Evolutionary conservation across 352 stramenopile genomes (phyloP).

Genomic region (Phytophthora constricta): DNA sequence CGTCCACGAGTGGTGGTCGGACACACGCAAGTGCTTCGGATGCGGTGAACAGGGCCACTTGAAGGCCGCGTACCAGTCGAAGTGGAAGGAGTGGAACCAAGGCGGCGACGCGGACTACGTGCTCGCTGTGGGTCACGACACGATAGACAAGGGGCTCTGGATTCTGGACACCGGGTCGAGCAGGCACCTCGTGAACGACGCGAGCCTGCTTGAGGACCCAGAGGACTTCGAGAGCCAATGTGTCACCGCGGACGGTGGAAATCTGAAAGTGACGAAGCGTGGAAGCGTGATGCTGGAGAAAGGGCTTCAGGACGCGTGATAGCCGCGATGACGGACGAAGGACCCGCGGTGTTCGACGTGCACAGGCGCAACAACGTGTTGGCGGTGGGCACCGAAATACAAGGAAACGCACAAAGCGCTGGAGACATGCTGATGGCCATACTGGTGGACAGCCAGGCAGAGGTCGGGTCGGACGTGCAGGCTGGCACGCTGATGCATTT

Average conservation of each 20-base stretch:
- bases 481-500: conserved; percentile 15
- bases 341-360: conserved; percentile 8
- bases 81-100: neutral
- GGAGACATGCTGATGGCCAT: conserved; percentile 14
- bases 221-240: conserved; percentile 16
- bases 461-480: conserved; percentile 9
- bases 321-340: neutral
- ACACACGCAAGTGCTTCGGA: conserved; percentile 16
- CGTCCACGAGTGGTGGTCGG: conserved; percentile 1
- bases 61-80: conserved; percentile 3
- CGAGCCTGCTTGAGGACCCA: conserved; percentile 3
- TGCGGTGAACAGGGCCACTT: conserved; percentile 6
- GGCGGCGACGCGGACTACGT: conserved; percentile 1
- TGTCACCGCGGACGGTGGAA: conserved; percentile 2
- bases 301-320: conserved; percentile 13
- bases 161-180: conserved; percentile 20
- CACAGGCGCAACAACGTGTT: conserved; percentile 13
- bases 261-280: conserved; percentile 4
- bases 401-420: neutral
- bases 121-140: neutral
- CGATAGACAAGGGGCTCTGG: neutral
- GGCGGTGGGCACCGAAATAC: neutral
- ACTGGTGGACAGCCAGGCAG: conserved; percentile 14
- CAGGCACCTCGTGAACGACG: conserved; percentile 22
- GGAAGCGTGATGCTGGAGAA: conserved; percentile 15